Evolutionary conservation across 1,284 basidiomycete species (phyloP).

Genomic region (Trametes sp.): DNA sequence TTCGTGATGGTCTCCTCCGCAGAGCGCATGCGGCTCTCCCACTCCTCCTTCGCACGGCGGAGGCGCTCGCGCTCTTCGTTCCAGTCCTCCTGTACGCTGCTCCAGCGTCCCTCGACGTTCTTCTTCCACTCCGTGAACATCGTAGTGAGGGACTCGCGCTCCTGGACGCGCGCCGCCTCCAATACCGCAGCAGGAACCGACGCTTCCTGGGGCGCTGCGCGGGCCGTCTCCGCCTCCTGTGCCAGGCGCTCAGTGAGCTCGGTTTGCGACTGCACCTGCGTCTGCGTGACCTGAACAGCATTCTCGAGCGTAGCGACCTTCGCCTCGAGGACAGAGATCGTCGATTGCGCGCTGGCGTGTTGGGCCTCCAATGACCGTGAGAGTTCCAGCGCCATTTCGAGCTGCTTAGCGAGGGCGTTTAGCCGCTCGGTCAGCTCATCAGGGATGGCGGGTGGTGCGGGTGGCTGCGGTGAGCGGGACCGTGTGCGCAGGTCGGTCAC

Average conservation of each 20-base stretch:
- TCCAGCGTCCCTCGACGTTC: constrained; percentile 81
- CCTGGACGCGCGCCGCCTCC: constrained; percentile 43
- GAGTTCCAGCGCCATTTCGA: constrained; percentile 80
- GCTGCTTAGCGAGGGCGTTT: constrained; percentile 73
- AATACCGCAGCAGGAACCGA: constrained; percentile 19
- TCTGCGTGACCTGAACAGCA: constrained; percentile 56
- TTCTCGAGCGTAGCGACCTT: constrained; percentile 70
- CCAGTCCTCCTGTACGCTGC: constrained; percentile 82
- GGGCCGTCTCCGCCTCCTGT: constrained; percentile 50
- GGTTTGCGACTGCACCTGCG: constrained; percentile 49
- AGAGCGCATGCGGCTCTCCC: constrained; percentile 66
- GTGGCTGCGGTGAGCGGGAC: constrained; percentile 31
- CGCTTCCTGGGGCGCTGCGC: constrained; percentile 37
- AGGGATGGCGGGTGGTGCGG: constrained; percentile 43
- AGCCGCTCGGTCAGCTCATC: constrained; percentile 80
- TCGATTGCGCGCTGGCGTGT: constrained; percentile 80
- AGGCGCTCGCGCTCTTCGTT: constrained; percentile 81
- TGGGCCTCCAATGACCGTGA: constrained; percentile 81
- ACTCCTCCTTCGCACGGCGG: constrained; percentile 79
- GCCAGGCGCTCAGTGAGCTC: constrained; percentile 55
- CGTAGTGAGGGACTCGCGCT: constrained; percentile 56
- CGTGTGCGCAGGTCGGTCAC: constrained; percentile 32
- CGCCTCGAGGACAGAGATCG: constrained; percentile 79
- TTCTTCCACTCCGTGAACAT: constrained; percentile 75
- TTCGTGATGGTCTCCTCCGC: constrained; percentile 51